Base-by-base conservation (phyloP, 78 protist genomes). In the Monosiga brevicollis region DNA sequence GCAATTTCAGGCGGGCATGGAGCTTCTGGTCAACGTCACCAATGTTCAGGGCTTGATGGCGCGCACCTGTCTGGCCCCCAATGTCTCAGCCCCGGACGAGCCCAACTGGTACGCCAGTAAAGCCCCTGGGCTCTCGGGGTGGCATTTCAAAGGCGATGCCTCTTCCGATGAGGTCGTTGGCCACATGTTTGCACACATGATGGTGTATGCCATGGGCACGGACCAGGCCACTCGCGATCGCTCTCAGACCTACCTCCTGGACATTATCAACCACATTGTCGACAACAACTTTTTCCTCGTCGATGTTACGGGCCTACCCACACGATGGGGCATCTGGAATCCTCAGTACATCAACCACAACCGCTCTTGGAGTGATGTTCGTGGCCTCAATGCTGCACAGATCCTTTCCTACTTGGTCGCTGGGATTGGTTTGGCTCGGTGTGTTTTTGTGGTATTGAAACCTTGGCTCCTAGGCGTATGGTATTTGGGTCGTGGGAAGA, bases 241-340 rank as follows among this genome's bases (percentile, higher is more conserved):
- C 35, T 77, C 40, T 2, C 1, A 0, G 39, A 3, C 55, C 41
- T 24, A 38, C 22, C 0, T 73, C 55, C 20, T 0, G 41, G 74
- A 75, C n/a, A 39, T 83, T 36, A n/a, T 76, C 36, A 0, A 1
- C 42, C 2, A 54, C 77, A 83, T 83, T 55, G 81, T 70, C 42
- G 26, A 25, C 55, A 39, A 83, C 81, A 38, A 38, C 78, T 49
- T 78, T 35, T 1, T 1, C 76, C 75, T 83, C 36, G 11, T 76
- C 23, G 81, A 36, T 35, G 80, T 35, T 25, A 2, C 9, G 1
- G 86, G 86, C 42, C 25, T 42, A 24, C 82, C 80, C 38, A 83
- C 86, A 24, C 29, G 23, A 29, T 83, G 86, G 86, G 86, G 86
- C 26, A 35, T 29, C 42, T 83, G 86, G 86, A 38, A 2, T 3